A percentile compares a stretch with the other conserved stretches of the same genome.
Evolutionary conservation across 2,329 filamentous ascomycete species (phyloP).

Genomic region (Fusarium fracticaudum): DNA sequence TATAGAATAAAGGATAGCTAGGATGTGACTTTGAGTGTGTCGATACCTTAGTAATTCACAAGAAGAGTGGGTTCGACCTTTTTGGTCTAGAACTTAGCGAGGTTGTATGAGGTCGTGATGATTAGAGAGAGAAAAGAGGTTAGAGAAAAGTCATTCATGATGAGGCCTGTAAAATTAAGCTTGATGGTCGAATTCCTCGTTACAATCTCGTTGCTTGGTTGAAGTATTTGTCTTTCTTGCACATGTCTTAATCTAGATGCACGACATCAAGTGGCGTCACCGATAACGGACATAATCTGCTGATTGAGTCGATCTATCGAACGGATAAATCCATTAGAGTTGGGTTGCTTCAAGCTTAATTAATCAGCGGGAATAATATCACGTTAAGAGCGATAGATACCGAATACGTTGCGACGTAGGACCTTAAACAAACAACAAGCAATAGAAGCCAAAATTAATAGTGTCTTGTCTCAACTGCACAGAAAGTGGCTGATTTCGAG

Average conservation of each 20-base stretch:
- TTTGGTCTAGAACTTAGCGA: background rate
- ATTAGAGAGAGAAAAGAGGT: background rate
- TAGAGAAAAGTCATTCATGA: background rate
- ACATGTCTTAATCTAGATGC: constrained; percentile 11
- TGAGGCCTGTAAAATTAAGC: background rate
- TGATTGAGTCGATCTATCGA: background rate
- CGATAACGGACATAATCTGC: constrained; percentile 29
- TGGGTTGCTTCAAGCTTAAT: background rate
- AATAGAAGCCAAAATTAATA: background rate
- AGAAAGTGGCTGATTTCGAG: background rate
- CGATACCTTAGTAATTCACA: background rate
- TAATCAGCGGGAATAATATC: background rate
- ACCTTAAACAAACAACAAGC: background rate
- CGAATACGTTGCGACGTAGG: background rate
- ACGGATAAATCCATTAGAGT: background rate
- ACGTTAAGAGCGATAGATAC: background rate
- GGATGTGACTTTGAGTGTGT: background rate
- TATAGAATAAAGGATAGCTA: background rate
- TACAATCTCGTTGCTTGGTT: constrained; percentile 1
- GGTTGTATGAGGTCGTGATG: background rate
- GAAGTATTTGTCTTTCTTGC: background rate
- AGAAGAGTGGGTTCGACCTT: background rate
- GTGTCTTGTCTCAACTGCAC: background rate
- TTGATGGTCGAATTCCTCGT: background rate
- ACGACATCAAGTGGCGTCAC: constrained; percentile 27